Conservation (phyloP, 2,329 filamentous ascomycete species). For the Bertia moriformis region DNA sequence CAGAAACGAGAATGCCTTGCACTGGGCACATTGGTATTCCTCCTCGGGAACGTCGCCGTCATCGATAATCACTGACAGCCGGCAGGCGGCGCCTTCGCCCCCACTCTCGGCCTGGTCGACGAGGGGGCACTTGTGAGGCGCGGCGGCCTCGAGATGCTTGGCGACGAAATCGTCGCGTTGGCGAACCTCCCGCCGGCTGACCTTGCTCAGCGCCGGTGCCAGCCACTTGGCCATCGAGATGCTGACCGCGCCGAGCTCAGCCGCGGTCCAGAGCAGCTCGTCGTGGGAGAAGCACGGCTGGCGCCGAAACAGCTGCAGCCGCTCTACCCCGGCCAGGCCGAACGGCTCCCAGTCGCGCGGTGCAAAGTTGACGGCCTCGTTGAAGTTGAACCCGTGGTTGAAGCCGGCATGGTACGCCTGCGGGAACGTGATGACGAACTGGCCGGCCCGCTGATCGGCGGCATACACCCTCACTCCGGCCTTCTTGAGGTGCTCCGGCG, state of each 20-base stretch:
- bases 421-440: constrained; percentile 92
- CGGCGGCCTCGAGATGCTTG: constrained; percentile 40
- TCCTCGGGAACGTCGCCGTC: constrained; percentile 73
- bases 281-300: constrained; percentile 97
- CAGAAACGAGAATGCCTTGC: constrained; percentile 82
- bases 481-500: constrained; percentile 82
- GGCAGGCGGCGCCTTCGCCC: constrained; percentile 30
- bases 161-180: constrained; percentile 56
- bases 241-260: constrained; percentile 31
- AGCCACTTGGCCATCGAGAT: constrained; percentile 95
- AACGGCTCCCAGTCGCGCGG: constrained; percentile 90
- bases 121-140: constrained; percentile 37
- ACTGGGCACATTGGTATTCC: constrained; percentile 80
- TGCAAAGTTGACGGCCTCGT: constrained; percentile 96
- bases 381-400: constrained; percentile 98
- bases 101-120: constrained; percentile 22
- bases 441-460: constrained; percentile 85
- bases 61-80: constrained; percentile 47
- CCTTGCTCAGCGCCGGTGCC: constrained; percentile 70
- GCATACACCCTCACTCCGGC: constrained; percentile 88
- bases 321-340: constrained; percentile 71
- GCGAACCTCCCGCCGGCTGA: constrained; percentile 57
- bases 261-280: constrained; percentile 81
- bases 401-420: constrained; percentile 96
- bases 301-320: constrained; percentile 72